These are phyloP conservation scores for Diaporthe capsici DNA, from an alignment of 2,329 filamentous ascomycete species.

Conservation along the genomic window DNA sequence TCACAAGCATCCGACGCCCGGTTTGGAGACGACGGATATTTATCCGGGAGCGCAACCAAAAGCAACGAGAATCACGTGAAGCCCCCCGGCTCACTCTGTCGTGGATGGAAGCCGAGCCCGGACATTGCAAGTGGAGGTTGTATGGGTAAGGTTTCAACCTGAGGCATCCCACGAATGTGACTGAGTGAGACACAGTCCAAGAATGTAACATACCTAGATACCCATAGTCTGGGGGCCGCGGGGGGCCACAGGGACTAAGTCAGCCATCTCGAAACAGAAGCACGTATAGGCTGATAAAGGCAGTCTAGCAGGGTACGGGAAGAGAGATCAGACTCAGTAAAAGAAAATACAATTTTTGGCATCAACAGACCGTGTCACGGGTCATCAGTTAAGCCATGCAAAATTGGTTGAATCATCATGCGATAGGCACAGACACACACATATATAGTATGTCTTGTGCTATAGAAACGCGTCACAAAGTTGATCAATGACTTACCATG, in stretches of 20 bases:
- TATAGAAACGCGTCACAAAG: neutral
- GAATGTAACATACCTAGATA: neutral
- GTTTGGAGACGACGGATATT: neutral
- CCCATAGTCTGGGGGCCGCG: neutral
- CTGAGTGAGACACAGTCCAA: neutral
- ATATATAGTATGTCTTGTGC: neutral
- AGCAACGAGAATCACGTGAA: neutral
- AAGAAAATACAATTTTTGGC: conserved; percentile 38
- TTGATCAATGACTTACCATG: neutral
- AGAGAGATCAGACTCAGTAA: conserved; percentile 20
- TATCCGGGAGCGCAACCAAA: neutral
- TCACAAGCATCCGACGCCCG: neutral
- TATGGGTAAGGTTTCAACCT: neutral
- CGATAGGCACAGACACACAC: neutral
- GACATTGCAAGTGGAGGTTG: neutral
- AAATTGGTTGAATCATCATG: conserved; percentile 38
- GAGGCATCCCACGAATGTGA: conserved; percentile 9
- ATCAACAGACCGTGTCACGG: conserved; percentile 41
- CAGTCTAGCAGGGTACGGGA: neutral
- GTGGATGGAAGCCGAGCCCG: neutral
- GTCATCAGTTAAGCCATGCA: conserved; percentile 44
- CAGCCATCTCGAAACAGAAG: conserved; percentile 9
- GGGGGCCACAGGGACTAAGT: neutral
- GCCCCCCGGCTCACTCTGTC: neutral
- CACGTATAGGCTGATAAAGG: neutral